Evolutionary conservation across 2,329 filamentous ascomycete species (phyloP).

Genomic region (Arachnomyces sp.): DNA sequence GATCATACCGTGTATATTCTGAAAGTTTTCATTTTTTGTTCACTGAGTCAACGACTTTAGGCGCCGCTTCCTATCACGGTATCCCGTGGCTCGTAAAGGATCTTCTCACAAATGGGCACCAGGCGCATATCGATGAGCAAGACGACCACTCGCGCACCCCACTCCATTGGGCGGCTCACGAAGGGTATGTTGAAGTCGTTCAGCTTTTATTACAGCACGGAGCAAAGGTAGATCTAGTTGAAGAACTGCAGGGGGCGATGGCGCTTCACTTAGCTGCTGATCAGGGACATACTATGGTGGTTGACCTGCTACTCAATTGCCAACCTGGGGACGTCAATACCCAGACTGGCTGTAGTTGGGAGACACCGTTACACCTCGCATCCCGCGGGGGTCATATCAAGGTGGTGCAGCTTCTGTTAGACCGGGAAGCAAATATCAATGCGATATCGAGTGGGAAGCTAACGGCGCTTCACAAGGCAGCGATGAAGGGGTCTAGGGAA

Average conservation of each 20-base stretch:
- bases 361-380: slow-evolving; percentile 33
- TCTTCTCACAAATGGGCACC: no score
- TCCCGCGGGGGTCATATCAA: slow-evolving; percentile 27
- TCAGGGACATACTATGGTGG: slow-evolving; percentile 29
- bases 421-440: no score
- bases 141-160: slow-evolving; percentile 31
- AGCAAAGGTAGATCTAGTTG: slow-evolving; percentile 22
- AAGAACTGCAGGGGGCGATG: slow-evolving; percentile 25
- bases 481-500: no score
- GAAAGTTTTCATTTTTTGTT: no score
- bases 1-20: no score
- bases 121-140: no score
- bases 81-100: no score
- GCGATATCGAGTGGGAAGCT: no score
- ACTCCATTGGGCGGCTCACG: slow-evolving; percentile 32
- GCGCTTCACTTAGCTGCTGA: slow-evolving; percentile 30
- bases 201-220: slow-evolving; percentile 23
- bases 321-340: slow-evolving; percentile 26
- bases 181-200: slow-evolving; percentile 31
- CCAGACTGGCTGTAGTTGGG: slow-evolving; percentile 27
- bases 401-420: slow-evolving; percentile 25
- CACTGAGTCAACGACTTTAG: no score
- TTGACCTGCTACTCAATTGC: slow-evolving; percentile 28
- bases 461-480: no score
- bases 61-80: no score